Percentiles rank a stretch among this genome's conserved stretches.
Evolutionary conservation across 805 yeast genomes (phyloP).

Genomic region (Jamesozyma spencerorum): DNA sequence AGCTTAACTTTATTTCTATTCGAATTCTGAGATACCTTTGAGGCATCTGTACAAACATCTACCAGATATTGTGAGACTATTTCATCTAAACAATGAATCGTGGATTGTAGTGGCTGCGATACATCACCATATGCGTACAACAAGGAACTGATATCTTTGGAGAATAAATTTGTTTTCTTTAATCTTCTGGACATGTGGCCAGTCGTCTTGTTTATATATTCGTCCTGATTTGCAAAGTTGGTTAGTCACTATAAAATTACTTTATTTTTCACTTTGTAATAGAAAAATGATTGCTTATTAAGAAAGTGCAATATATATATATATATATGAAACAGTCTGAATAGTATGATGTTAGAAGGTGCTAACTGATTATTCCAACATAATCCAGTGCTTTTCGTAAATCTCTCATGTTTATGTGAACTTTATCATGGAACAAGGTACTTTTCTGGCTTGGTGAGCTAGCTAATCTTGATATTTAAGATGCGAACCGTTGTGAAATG

Average conservation of each 20-base stretch:
- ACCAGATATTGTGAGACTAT: conserved; percentile 53
- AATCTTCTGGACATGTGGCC: conserved; percentile 28
- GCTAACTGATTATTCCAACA: too few relatives aligned
- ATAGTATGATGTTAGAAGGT: too few relatives aligned
- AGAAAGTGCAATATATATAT: too few relatives aligned
- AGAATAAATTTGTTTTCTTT: conserved; percentile 36
- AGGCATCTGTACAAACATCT: conserved; percentile 50
- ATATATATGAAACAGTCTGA: too few relatives aligned
- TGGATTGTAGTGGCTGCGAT: conserved; percentile 54
- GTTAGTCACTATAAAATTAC: neutral
- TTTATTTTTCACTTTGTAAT: too few relatives aligned
- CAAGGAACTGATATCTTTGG: conserved; percentile 46
- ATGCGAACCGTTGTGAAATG: too few relatives aligned
- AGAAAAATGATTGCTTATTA: too few relatives aligned
- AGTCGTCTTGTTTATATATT: neutral
- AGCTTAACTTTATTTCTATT: conserved; percentile 54
- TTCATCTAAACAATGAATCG: conserved; percentile 59
- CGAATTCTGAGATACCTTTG: conserved; percentile 41
- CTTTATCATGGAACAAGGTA: too few relatives aligned
- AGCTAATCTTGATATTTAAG: too few relatives aligned
- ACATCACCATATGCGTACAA: conserved; percentile 69
- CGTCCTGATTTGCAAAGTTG: neutral
- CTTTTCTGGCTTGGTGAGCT: too few relatives aligned
- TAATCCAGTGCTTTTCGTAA: too few relatives aligned
- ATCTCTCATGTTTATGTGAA: too few relatives aligned